Conservation (phyloP, 805 yeast genomes). For the Candida mattraensis region DNA sequence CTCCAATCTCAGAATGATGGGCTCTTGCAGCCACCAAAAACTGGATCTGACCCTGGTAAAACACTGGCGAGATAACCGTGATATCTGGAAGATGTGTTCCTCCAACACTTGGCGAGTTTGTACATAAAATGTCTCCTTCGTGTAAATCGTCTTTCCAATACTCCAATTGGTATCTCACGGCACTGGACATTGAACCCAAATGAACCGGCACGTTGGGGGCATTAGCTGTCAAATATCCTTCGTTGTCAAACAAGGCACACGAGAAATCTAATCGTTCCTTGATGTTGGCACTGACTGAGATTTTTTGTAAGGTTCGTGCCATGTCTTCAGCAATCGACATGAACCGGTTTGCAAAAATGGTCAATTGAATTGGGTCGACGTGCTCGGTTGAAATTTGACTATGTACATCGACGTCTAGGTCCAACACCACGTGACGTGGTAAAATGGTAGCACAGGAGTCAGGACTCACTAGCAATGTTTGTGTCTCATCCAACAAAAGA, state of each 20-base stretch:
- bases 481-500: conserved; percentile 36
- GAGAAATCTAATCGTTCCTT: conserved; percentile 49
- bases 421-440: conserved; percentile 34
- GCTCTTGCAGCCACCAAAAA: conserved; percentile 61
- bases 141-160: conserved; percentile 39
- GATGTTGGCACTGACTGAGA: conserved; percentile 44
- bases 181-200: conserved; percentile 45
- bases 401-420: conserved; percentile 29
- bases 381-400: too few relatives aligned
- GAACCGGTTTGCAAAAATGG: conserved; percentile 46
- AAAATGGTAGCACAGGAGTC: conserved; percentile 31
- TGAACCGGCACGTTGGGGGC: conserved; percentile 46
- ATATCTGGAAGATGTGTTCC: conserved; percentile 53
- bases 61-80: conserved; percentile 58
- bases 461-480: conserved; percentile 37
- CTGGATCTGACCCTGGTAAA: conserved; percentile 43
- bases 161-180: conserved; percentile 39
- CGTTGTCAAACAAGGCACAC: conserved; percentile 46
- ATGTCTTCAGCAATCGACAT: conserved; percentile 52
- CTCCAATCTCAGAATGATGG: conserved; percentile 64
- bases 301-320: conserved; percentile 46
- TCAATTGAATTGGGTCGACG: conserved; percentile 45
- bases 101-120: conserved; percentile 45
- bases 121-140: conserved; percentile 44
- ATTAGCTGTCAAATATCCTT: conserved; percentile 35